Conservation (phyloP, 257 asterid genomes). For the Cinchona pubescens region DNA sequence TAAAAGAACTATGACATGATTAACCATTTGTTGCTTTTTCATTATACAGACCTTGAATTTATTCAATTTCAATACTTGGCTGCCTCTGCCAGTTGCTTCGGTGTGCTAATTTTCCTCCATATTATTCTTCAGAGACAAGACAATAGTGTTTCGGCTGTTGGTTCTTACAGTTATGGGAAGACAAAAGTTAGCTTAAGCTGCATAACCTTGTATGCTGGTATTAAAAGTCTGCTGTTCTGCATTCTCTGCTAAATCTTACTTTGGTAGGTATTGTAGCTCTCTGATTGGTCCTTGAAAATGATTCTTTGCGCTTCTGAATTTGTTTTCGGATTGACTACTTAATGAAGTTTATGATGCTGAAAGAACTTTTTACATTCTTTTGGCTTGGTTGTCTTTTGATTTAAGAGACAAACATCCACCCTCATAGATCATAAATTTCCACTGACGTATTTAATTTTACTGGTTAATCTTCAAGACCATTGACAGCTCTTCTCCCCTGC, state of each 20-base stretch:
- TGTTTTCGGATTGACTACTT: not conserved
- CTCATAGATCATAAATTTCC: not conserved
- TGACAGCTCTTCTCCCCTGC: slow-evolving; percentile 15
- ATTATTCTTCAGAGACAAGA: slow-evolving; percentile 35
- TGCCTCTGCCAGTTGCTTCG: slow-evolving; percentile 59
- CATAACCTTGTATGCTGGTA: slow-evolving; percentile 44
- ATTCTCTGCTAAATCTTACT: slow-evolving; percentile 30
- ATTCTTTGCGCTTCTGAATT: slow-evolving; percentile 12
- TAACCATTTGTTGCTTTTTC: slow-evolving; percentile 7
- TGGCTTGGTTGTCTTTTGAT: not conserved
- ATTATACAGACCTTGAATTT: slow-evolving; percentile 63
- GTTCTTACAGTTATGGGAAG: slow-evolving; percentile 31
- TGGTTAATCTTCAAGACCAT: slow-evolving; percentile 7
- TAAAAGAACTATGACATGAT: not conserved
- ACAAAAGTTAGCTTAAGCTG: slow-evolving; percentile 33
- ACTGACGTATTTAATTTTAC: not conserved
- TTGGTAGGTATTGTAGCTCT: slow-evolving; percentile 49
- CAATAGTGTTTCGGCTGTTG: slow-evolving; percentile 18
- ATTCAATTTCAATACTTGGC: slow-evolving; percentile 80
- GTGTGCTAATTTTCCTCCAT: slow-evolving; percentile 57
- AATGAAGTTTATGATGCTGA: not conserved
- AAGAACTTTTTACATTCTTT: not conserved
- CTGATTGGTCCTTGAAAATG: not conserved
- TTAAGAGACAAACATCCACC: not conserved
- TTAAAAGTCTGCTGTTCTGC: slow-evolving; percentile 40